These are phyloP conservation scores for Colletotrichum gloeosporioides DNA, from an alignment of 2,329 filamentous ascomycete species.

Conservation along the genomic window DNA sequence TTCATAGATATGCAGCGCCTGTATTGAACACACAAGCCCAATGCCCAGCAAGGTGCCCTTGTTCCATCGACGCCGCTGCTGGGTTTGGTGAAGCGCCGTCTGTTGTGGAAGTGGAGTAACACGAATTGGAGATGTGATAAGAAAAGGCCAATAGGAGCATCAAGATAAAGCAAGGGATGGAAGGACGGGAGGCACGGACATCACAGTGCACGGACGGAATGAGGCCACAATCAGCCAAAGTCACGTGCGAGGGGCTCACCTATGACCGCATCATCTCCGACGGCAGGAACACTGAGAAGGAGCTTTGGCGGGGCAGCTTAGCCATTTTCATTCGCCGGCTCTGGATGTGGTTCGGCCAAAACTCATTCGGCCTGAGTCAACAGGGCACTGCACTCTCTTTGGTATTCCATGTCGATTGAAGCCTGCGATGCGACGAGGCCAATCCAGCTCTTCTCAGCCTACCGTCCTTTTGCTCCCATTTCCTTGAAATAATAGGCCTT, in stretches of 20 bases:
- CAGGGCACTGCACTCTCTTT: neutral
- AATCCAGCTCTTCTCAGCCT: neutral
- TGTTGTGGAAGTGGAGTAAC: neutral
- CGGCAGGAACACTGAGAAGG: neutral
- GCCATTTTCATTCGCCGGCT: constrained; percentile 14
- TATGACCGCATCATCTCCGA: neutral
- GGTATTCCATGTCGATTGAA: neutral
- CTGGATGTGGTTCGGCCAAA: neutral
- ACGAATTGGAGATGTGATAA: neutral
- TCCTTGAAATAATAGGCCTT: neutral
- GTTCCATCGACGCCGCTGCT: neutral
- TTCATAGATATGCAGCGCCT: neutral
- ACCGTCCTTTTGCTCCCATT: neutral
- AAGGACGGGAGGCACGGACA: neutral
- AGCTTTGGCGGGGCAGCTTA: constrained; percentile 8
- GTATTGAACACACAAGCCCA: neutral
- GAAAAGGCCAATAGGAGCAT: neutral
- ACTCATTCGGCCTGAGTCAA: constrained; percentile 21
- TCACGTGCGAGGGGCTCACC: constrained; percentile 4
- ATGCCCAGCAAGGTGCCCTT: neutral
- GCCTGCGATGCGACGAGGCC: neutral
- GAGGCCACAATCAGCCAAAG: neutral
- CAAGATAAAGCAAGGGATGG: neutral
- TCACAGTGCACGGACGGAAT: neutral
- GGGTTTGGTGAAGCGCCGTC: neutral